A percentile compares a stretch with the other conserved stretches of the same genome.
phyloP scores from a whole-genome alignment of 805 yeast genomes.

The Teunomyces atbi region DNA sequence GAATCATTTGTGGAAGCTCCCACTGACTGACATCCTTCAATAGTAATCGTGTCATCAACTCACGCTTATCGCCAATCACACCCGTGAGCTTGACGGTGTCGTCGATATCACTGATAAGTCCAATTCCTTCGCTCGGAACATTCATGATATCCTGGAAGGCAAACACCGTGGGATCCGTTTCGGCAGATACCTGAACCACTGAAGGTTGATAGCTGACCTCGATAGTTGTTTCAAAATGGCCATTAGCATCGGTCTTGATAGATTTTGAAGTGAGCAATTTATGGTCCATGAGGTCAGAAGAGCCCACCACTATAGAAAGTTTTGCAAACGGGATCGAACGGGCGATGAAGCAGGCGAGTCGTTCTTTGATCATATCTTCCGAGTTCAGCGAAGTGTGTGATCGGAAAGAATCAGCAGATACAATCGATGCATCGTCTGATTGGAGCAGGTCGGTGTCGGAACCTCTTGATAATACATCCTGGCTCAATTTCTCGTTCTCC shows the following conservation, averaged over 20 bases:
- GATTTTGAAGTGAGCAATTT: constrained; percentile 25
- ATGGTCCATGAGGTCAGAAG: constrained; percentile 34
- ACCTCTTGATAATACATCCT: constrained; percentile 16
- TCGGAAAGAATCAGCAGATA: not conserved
- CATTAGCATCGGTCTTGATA: constrained; percentile 60
- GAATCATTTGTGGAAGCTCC: constrained; percentile 69
- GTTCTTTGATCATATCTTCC: constrained; percentile 55
- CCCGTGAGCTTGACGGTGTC: constrained; percentile 93
- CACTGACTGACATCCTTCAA: constrained; percentile 64
- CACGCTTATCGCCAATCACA: constrained; percentile 82
- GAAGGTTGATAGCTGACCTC: constrained; percentile 62
- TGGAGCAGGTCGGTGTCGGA: constrained; percentile 7
- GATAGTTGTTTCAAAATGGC: constrained; percentile 58
- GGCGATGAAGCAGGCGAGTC: constrained; percentile 71
- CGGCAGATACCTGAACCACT: constrained; percentile 49
- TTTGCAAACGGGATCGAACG: constrained; percentile 60
- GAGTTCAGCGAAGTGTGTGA: constrained; percentile 4
- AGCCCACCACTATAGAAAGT: constrained; percentile 54
- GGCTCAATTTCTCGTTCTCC: constrained; percentile 26
- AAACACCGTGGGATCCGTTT: constrained; percentile 46
- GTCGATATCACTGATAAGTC: constrained; percentile 87
- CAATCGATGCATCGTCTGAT: constrained; percentile 6
- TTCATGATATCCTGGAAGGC: constrained; percentile 45
- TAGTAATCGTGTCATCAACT: constrained; percentile 75
- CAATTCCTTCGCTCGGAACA: constrained; percentile 52